Base-by-base conservation (phyloP, 352 stramenopile genomes). In the Pythium dissotocum region DNA sequence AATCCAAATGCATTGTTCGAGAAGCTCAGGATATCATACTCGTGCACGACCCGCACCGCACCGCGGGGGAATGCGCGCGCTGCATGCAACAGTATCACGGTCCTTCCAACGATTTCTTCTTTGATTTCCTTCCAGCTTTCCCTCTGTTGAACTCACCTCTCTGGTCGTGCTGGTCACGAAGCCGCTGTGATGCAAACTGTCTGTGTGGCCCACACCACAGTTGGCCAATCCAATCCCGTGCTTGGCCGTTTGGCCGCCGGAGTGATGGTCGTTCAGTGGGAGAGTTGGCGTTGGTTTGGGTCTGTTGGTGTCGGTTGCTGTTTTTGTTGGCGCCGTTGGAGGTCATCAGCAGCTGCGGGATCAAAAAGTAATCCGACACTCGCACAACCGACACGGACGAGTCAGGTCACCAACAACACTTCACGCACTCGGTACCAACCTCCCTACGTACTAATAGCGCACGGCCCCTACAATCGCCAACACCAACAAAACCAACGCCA, bases 241-340 rank as follows among this genome's bases (percentile, higher is more conserved):
- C 46, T 26, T 40, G 38, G 61, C 46, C 49, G 48, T 51, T 61
- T 60, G 28, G 12, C 35, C 57, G 10, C 0, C 30, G 54, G 58
- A 65, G 58, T 65, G 58, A 65, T 65, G 58, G 44, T 65, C 58
- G 4, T 38, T 36, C 18, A 28, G 46, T 53, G 46, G 46, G 46
- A 52, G 46, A 53, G 61, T 58, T 52, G 60, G 48, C 46, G 57
- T 66, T 35, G 24, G 30, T 66, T 61, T 60, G 18, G n/a, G 35
- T 36, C 28, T 28, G 46, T 32, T 64, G 24, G 58, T 60, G 33
- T 60, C 28, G 33, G 54, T 49, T 32, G 36, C 38, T 61, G 56
- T 59, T 42, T 59, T 59, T 53, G 46, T 53, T 53, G 46, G 46
- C 46, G 46, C 21, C 46, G 46, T n/a, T 53, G 16, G n/a, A 5